These are phyloP conservation scores for Botryosphaeria agaves DNA, from an alignment of 2,329 filamentous ascomycete genomes.

Conservation along the genomic window DNA sequence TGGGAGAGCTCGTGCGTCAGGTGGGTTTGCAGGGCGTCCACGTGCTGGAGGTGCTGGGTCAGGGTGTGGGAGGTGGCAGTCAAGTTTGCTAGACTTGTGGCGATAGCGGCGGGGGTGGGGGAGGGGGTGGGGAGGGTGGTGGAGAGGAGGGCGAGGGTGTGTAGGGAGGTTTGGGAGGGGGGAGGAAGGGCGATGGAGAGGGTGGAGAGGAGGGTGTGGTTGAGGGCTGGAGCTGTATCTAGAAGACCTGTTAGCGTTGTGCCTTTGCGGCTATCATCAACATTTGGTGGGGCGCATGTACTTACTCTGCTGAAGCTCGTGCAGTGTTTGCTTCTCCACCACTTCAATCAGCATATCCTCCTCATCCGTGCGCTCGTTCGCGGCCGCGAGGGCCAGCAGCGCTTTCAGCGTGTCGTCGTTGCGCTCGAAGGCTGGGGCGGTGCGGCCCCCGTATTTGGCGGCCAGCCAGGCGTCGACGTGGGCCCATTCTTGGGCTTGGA, in stretches of 20 bases:
- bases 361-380: slow-evolving; percentile 66
- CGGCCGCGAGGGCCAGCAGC: slow-evolving; percentile 53
- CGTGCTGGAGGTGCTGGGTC: slow-evolving; percentile 13
- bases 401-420: slow-evolving; percentile 68
- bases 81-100: not conserved
- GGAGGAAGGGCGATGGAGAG: slow-evolving; percentile 18
- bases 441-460: slow-evolving; percentile 45
- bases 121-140: not conserved
- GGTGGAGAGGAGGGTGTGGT: no score
- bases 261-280: no score
- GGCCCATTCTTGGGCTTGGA: slow-evolving; percentile 79
- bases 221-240: no score
- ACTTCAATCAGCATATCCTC: slow-evolving; percentile 40
- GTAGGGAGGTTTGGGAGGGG: slow-evolving; percentile 4
- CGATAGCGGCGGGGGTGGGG: slow-evolving; percentile 1
- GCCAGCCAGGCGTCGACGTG: slow-evolving; percentile 73
- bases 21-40: slow-evolving; percentile 16
- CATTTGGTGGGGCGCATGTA: no score
- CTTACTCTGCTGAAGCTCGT: slow-evolving; percentile 28
- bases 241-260: no score
- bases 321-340: slow-evolving; percentile 42
- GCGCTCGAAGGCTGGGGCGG: slow-evolving; percentile 62
- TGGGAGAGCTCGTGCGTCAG: slow-evolving; percentile 8
- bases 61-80: slow-evolving; percentile 10
- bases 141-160: not conserved